Evolutionary conservation across 2,329 filamentous ascomycete genomes (phyloP), one percentile per base, ranked within the genome.

Genomic region (Drechslerella coelobrocha): DNA sequence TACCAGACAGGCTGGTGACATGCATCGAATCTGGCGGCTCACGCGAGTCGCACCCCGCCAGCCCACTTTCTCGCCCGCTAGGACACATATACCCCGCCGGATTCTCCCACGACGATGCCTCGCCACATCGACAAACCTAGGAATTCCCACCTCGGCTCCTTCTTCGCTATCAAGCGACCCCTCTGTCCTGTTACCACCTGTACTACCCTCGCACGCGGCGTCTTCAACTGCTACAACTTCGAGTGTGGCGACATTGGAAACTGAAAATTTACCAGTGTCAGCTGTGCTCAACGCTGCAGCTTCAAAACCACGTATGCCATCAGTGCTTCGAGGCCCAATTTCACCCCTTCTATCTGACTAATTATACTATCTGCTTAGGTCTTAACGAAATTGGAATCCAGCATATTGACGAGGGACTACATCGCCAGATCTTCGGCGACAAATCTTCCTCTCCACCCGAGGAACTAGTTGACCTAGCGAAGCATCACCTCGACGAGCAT

Each of bases 331-430:
- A 1, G 2, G 7, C 23, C 26, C 4, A 45, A n/a, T 21, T 9
- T 21, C 3, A 47, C 1, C 12, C 17, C 14, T 8, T 17, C 29
- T 21, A 31, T n/a, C 53, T 65, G 26, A 65, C 31, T 12, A 5
- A 80, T 84, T 29, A 24, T 23, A n/a, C 21, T 62, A n/a, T n/a
- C n/a, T n/a, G n/a, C n/a, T 83, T 91, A 52, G 87, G 94, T 74
- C 91, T 89, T 81, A 99, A 95, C 80, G 90, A 95, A 75, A 92
- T 99, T 75, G 91, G 91, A 57, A 91, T 99, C 39, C 94, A 99
- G 80, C 93, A 97, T 77, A 82, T 99, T 75, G 97, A 92, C 82
- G 83, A 84, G 68, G 84, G 92, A 81, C 84, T 99, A 47, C 90
- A 93, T 78, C 78, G 85, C 1, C 94, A 97, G 79, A 81, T 99